A percentile compares a stretch with the other conserved stretches of the same genome.
These are phyloP conservation scores for Ogataea henricii DNA, from an alignment of 805 yeast genomes.

Conservation along the genomic window DNA sequence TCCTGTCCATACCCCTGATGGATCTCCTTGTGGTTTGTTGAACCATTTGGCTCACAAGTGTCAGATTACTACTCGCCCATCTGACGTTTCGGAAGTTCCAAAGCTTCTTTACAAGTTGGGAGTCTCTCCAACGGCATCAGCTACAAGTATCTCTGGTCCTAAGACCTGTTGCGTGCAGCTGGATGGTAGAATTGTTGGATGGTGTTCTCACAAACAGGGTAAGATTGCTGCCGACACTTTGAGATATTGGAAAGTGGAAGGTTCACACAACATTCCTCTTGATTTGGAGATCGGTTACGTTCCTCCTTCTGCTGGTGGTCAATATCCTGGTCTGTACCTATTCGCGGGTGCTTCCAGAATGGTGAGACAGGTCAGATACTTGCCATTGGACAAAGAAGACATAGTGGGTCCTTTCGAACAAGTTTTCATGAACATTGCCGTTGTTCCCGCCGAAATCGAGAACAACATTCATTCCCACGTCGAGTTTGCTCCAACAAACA, in stretches of 20 bases:
- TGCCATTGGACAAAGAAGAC: constrained; percentile 82
- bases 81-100: constrained; percentile 76
- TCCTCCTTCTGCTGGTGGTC: constrained; percentile 95
- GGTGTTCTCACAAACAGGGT: constrained; percentile 92
- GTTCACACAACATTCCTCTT: constrained; percentile 72
- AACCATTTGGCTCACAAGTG: constrained; percentile 97
- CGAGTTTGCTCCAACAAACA: constrained; percentile 93
- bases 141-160: constrained; percentile 77
- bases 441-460: constrained; percentile 87
- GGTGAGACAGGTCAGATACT: constrained; percentile 92
- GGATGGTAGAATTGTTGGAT: constrained; percentile 90
- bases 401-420: constrained; percentile 97
- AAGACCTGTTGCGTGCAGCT: constrained; percentile 85
- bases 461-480: constrained; percentile 85
- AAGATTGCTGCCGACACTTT: constrained; percentile 83
- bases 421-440: constrained; percentile 95
- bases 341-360: constrained; percentile 93
- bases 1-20: constrained; percentile 99
- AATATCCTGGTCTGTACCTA: constrained; percentile 91
- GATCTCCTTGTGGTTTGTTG: constrained; percentile 97
- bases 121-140: constrained; percentile 75
- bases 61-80: constrained; percentile 72
- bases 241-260: constrained; percentile 90
- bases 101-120: constrained; percentile 68
- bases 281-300: constrained; percentile 93